Base-by-base conservation (phyloP, 192 early-diverging fungal species). In the Phycomyces blakesleeanus region DNA sequence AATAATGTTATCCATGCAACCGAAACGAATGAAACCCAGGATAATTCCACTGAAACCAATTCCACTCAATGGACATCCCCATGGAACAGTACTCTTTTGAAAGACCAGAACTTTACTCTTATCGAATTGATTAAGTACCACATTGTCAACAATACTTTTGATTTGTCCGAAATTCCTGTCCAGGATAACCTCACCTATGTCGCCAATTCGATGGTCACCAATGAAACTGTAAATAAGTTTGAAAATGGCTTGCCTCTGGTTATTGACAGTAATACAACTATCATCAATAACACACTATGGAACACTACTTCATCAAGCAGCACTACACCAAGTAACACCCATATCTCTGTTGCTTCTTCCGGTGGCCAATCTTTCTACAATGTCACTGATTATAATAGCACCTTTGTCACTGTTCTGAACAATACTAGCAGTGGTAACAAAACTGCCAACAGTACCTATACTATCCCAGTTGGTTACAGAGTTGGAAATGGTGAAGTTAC, bases 71-170 rank as follows among this genome's bases (percentile, higher is more conserved):
- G 29, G 29, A 2, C 29, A 34, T 34, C 29, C 29, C 29, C 29
- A 34, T 34, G 29, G 29, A 34, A 34, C 29, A 34, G 29, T 7
- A 5, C 29, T 34, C 29, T 34, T 7, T 34, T 34, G 29, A 34
- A 2, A 34, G 29, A 34, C 24, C 11, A 50, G 20, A 60, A 60
- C 21, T 18, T 47, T 41, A 49, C 34, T 41, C 14, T 49, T 3
- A 3, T 49, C n/a, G 59, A 67, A 40, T 24, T 67, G n/a, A 10
- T 51, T 21, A 7, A 26, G 39, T 67, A 67, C 38, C 65, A 67
- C 14, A 25, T 67, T 4, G 24, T 59, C 18, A 37, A 52, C 9
- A 11, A 67, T 39, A 52, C 57, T 5, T 49, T 59, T 55, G 14
- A 16, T 16, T 15, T 50, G 16, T 1, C 27, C 5, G 41, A 58